Conservation (phyloP, 2,329 filamentous ascomycete species). For the Fusarium multiceps region DNA sequence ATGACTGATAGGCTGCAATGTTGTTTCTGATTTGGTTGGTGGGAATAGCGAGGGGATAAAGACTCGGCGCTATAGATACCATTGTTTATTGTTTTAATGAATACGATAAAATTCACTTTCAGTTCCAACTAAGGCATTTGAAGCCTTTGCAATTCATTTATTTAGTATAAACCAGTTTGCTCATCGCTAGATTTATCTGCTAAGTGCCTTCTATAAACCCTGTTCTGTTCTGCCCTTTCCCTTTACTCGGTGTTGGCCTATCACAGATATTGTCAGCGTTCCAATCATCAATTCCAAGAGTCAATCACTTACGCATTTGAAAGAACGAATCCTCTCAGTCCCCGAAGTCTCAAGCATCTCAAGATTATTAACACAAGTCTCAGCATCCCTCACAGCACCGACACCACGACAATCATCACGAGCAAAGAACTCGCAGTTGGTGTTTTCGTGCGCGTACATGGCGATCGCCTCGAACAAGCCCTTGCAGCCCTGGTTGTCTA, state of each 20-base stretch:
- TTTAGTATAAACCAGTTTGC: too few relatives aligned
- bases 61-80: background rate
- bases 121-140: rapidly evolving
- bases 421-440: background rate
- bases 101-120: background rate
- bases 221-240: too few relatives aligned
- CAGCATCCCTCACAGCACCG: background rate
- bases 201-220: too few relatives aligned
- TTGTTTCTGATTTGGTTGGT: background rate
- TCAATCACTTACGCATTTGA: background rate
- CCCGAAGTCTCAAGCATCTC: background rate
- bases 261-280: rapidly evolving
- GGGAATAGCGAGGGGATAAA: rapidly evolving
- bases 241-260: background rate
- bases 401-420: background rate
- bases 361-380: background rate
- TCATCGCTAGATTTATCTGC: background rate
- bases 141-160: background rate
- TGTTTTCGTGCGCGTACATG: background rate
- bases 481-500: background rate
- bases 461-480: background rate
- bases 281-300: rapidly evolving
- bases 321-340: background rate
- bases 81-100: background rate
- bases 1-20: background rate